Conservation (phyloP, 2,329 filamentous ascomycete species). For the Helminthosporium solani region DNA sequence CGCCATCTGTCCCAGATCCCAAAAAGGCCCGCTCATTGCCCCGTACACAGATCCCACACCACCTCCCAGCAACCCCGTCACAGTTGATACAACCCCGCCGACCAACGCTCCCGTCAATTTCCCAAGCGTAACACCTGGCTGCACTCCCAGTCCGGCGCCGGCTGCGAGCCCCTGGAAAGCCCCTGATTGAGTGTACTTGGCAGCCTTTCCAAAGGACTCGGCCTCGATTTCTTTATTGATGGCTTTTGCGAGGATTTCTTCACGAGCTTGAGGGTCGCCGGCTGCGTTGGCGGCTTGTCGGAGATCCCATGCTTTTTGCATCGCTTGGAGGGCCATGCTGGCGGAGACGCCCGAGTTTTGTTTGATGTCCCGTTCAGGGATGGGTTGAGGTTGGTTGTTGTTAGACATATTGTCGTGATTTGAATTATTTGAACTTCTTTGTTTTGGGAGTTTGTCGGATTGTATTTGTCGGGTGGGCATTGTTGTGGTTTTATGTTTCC, state of each 20-base stretch:
- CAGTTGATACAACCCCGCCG: constrained; percentile 33
- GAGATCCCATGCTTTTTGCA: constrained; percentile 43
- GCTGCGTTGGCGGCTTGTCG: constrained; percentile 44
- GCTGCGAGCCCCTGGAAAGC: constrained; percentile 44
- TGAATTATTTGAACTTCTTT: not conserved
- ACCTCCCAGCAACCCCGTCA: constrained; percentile 38
- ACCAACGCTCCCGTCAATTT: constrained; percentile 40
- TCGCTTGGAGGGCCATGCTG: constrained; percentile 19
- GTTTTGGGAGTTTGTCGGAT: not conserved
- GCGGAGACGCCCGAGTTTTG: constrained; percentile 1
- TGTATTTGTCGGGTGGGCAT: not conserved
- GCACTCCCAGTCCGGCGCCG: constrained; percentile 41
- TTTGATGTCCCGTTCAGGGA: not conserved
- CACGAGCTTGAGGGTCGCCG: constrained; percentile 40
- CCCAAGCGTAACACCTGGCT: constrained; percentile 37
- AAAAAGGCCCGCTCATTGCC: constrained; percentile 38
- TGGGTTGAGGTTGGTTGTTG: not conserved
- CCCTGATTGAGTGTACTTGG: constrained; percentile 43
- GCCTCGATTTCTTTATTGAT: constrained; percentile 46
- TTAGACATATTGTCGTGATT: not conserved
- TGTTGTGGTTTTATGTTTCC: not conserved
- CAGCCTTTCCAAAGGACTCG: constrained; percentile 45
- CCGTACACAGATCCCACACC: constrained; percentile 41
- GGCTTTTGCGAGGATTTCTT: constrained; percentile 43
- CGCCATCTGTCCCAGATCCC: constrained; percentile 40